These are phyloP conservation scores for Phlebiopsis flavidoalba DNA, from an alignment of 768 basidiomycete species.

Conservation along the genomic window DNA sequence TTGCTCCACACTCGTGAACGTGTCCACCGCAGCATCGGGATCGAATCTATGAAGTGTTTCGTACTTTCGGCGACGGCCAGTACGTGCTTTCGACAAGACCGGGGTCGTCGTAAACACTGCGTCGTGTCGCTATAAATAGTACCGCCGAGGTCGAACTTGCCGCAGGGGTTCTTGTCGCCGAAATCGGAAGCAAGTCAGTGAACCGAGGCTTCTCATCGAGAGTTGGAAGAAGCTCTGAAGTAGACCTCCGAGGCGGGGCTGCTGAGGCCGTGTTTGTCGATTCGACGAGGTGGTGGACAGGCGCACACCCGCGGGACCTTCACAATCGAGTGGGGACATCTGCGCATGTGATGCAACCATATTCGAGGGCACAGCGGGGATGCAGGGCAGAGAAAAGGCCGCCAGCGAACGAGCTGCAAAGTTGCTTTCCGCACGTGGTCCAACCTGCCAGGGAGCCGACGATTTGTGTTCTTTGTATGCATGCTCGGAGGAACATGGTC, in stretches of 20 bases:
- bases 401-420: neutral
- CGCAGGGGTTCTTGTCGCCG: slow-evolving; percentile 1
- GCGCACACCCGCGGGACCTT: neutral
- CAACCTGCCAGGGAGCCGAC: neutral
- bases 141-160: slow-evolving; percentile 34
- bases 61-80: slow-evolving; percentile 42
- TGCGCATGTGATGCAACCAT: neutral
- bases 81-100: slow-evolving; percentile 38
- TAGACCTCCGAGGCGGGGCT: neutral
- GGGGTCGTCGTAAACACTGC: slow-evolving; percentile 53
- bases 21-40: slow-evolving; percentile 58
- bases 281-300: slow-evolving; percentile 7
- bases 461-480: neutral
- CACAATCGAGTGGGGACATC: neutral
- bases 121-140: slow-evolving; percentile 53
- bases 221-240: slow-evolving; percentile 7
- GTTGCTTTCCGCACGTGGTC: too few relatives aligned
- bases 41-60: slow-evolving; percentile 60
- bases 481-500: neutral
- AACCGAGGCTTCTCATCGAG: slow-evolving; percentile 14
- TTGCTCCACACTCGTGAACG: slow-evolving; percentile 59
- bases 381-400: neutral
- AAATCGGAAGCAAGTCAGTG: slow-evolving; percentile 14
- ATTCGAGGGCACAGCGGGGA: neutral
- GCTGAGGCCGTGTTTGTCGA: neutral